phyloP scores from a whole-genome alignment of 257 asterid genomes.

The Solanum dulcamara region DNA sequence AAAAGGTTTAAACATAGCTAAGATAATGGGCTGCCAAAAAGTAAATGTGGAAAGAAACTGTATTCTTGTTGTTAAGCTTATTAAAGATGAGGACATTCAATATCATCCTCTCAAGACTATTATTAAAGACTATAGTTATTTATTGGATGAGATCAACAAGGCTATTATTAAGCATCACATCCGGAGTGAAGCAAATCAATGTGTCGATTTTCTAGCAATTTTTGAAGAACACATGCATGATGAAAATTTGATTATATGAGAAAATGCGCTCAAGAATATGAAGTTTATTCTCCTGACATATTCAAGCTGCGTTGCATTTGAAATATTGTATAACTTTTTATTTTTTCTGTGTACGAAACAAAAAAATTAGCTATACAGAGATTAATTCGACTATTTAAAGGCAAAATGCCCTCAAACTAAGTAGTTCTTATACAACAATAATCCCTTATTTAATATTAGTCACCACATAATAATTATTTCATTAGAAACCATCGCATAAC shows the following conservation, averaged over 20 bases:
- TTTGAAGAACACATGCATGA: not conserved
- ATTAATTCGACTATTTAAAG: not conserved
- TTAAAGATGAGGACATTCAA: not conserved
- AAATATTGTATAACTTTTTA: too few species aligned
- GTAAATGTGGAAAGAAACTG: not conserved
- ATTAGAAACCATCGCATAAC: not conserved
- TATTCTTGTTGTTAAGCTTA: not conserved
- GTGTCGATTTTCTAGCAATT: not conserved
- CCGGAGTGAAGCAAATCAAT: not conserved
- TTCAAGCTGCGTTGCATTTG: not conserved
- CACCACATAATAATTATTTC: not conserved
- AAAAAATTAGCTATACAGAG: not conserved
- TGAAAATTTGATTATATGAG: not conserved
- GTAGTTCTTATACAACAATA: not conserved
- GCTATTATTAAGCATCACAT: not conserved
- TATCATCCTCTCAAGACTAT: too few species aligned
- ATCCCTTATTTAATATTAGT: not conserved
- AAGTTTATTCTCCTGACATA: not conserved
- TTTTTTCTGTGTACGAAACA: too few species aligned
- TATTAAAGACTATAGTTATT: not conserved
- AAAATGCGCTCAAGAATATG: not conserved
- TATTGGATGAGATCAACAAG: not conserved
- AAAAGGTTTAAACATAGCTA: not conserved
- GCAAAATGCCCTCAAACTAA: not conserved
- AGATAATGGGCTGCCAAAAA: not conserved